phyloP scores from a whole-genome alignment of 805 yeast species.

The Ogataea pini region DNA sequence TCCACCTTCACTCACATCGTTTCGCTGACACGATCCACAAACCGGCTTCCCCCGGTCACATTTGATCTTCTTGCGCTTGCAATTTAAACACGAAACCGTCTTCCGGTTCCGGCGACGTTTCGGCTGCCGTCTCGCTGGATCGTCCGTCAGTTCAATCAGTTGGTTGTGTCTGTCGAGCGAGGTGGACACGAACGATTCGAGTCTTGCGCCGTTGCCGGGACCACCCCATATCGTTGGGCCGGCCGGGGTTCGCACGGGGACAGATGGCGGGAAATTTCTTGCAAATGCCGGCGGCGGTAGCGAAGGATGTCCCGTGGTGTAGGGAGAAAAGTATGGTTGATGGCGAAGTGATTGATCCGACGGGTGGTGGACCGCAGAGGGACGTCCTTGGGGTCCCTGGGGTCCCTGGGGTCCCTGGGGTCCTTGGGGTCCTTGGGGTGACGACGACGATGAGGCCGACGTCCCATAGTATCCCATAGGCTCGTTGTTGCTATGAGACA shows the following conservation, averaged over 20 bases:
- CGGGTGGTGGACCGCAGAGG: too few relatives aligned
- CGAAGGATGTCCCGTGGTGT: too few relatives aligned
- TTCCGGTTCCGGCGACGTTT: slow-evolving; percentile 47
- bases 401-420: too few relatives aligned
- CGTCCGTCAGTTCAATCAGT: slow-evolving; percentile 19
- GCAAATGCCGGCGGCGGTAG: too few relatives aligned
- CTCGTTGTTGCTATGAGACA: not conserved
- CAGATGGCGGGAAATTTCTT: too few relatives aligned
- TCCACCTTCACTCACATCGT: slow-evolving; percentile 22
- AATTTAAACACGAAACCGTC: slow-evolving; percentile 41
- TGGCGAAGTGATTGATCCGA: too few relatives aligned
- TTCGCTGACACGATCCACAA: slow-evolving; percentile 35
- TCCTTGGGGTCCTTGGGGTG: too few relatives aligned
- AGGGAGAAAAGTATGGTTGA: too few relatives aligned
- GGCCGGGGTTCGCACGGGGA: not conserved
- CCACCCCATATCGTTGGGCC: not conserved
- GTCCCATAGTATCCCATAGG: too few relatives aligned
- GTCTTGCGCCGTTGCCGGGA: not conserved
- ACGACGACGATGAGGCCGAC: too few relatives aligned
- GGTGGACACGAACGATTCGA: slow-evolving; percentile 19
- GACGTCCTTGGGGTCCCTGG: too few relatives aligned
- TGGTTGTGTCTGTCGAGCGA: slow-evolving; percentile 20
- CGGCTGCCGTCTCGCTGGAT: slow-evolving; percentile 15
- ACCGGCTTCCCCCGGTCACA: slow-evolving; percentile 38
- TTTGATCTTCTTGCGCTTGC: slow-evolving; percentile 52